These are phyloP conservation scores for Royoungia palumana DNA, from an alignment of 768 basidiomycete genomes.

Conservation along the genomic window DNA sequence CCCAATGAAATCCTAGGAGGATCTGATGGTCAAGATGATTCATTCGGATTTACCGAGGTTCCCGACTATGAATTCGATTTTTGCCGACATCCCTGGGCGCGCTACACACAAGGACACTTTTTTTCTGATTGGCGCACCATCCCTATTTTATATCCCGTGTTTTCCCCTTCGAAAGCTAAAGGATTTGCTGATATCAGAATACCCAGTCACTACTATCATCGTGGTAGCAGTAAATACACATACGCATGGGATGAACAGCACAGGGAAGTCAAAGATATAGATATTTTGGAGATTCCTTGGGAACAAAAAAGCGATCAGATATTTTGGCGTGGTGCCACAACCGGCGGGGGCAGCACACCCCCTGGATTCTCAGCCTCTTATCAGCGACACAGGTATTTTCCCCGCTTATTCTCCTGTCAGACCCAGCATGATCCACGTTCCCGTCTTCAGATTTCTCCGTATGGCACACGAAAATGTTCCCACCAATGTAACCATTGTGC, in stretches of 20 bases:
- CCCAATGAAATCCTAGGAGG: slow-evolving; percentile 27
- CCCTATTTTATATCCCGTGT: slow-evolving; percentile 84
- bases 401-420: slow-evolving; percentile 2
- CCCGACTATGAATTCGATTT: slow-evolving; percentile 73
- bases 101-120: slow-evolving; percentile 89
- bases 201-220: slow-evolving; percentile 95
- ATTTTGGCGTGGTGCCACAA: slow-evolving; percentile 96
- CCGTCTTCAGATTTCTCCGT: slow-evolving; percentile 55
- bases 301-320: slow-evolving; percentile 81
- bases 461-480: slow-evolving; percentile 58
- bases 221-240: slow-evolving; percentile 75
- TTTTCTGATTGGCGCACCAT: slow-evolving; percentile 96
- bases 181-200: slow-evolving; percentile 91
- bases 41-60: slow-evolving; percentile 60
- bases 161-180: slow-evolving; percentile 84
- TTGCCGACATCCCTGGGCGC: slow-evolving; percentile 79
- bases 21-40: slow-evolving; percentile 37
- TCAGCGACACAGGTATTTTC: slow-evolving; percentile 74
- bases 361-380: slow-evolving; percentile 79
- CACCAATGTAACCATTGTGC: slow-evolving; percentile 60
- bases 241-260: slow-evolving; percentile 88
- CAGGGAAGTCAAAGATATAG: slow-evolving; percentile 67
- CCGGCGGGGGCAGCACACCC: slow-evolving; percentile 88
- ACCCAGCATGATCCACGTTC: background rate
- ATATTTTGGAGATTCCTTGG: slow-evolving; percentile 88